Percentiles rank a stretch among this genome's conserved stretches.
These are phyloP conservation scores for Mycena vitilis DNA, from an alignment of 768 basidiomycete species.

Conservation along the genomic window DNA sequence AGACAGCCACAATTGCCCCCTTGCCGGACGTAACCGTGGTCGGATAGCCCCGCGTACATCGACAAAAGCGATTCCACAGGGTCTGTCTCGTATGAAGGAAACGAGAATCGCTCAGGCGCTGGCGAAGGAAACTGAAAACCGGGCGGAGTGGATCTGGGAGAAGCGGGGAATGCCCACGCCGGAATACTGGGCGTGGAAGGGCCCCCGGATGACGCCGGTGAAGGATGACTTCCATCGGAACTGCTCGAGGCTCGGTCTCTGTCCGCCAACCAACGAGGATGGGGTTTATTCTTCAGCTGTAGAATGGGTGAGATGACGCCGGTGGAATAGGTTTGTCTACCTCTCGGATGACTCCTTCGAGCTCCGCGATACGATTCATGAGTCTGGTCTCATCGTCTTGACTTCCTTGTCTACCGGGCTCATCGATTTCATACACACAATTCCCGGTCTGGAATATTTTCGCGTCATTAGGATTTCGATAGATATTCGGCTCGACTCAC, in stretches of 20 bases:
- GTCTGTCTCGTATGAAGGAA: conserved; percentile 12
- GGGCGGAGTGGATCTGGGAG: conserved; percentile 1
- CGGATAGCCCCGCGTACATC: conserved; percentile 19
- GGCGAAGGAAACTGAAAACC: conserved; percentile 3
- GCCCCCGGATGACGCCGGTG: conserved; percentile 16
- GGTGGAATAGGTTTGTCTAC: conserved; percentile 36
- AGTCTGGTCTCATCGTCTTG: conserved; percentile 62
- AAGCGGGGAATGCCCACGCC: conserved; percentile 14
- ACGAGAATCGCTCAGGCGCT: not conserved
- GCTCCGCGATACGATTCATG: conserved; percentile 66
- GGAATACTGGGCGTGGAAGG: conserved; percentile 27
- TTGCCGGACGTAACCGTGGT: conserved; percentile 19
- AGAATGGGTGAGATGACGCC: conserved; percentile 2
- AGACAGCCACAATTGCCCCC: conserved; percentile 57
- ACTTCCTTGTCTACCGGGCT: conserved; percentile 53
- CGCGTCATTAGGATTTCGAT: not conserved
- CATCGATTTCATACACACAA: conserved; percentile 73
- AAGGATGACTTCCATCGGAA: conserved; percentile 1
- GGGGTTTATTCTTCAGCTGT: conserved; percentile 65
- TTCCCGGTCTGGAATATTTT: conserved; percentile 58
- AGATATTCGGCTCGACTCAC: not conserved
- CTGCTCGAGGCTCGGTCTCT: conserved; percentile 53
- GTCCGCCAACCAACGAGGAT: conserved; percentile 62
- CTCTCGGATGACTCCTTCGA: conserved; percentile 71
- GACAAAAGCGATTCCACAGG: conserved; percentile 20